These are phyloP conservation scores for Rhizoclosmatium sp. DNA, from an alignment of 192 early-diverging fungal genomes.

Conservation along the genomic window DNA sequence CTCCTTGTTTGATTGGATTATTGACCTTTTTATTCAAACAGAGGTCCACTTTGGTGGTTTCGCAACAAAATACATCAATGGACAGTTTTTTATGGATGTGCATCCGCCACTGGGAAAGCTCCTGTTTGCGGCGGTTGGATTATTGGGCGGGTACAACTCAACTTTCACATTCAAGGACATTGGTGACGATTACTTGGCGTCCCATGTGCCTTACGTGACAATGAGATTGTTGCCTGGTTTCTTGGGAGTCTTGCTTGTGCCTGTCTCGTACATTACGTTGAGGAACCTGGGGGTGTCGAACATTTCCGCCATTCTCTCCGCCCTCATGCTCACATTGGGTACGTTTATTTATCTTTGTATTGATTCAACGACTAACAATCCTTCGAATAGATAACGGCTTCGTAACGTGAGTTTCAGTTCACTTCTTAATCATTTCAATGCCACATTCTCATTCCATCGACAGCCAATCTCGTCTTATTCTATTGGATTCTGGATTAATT, in stretches of 20 bases:
- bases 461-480: slow-evolving; percentile 59
- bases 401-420: slow-evolving; percentile 34
- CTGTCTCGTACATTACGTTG: slow-evolving; percentile 61
- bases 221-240: slow-evolving; percentile 83
- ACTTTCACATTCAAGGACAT: slow-evolving; percentile 73
- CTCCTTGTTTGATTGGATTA: background rate
- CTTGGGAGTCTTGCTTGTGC: slow-evolving; percentile 80
- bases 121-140: slow-evolving; percentile 54
- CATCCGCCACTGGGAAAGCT: slow-evolving; percentile 63
- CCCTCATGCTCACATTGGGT: slow-evolving; percentile 75
- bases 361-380: no score
- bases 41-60: slow-evolving; percentile 43
- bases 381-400: slow-evolving; percentile 44
- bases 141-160: slow-evolving; percentile 58
- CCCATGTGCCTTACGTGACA: slow-evolving; percentile 87
- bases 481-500: slow-evolving; percentile 60
- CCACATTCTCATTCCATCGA: background rate
- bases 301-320: slow-evolving; percentile 49
- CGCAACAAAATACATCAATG: slow-evolving; percentile 59
- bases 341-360: slow-evolving; percentile 11
- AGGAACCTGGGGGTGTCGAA: slow-evolving; percentile 54
- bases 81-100: slow-evolving; percentile 59
- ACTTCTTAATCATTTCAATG: background rate
- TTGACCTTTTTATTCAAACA: background rate
- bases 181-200: slow-evolving; percentile 83